Percentiles rank a stretch among this genome's conserved stretches.
phyloP scores from a whole-genome alignment of 169 alveolate species.

The Plasmodium vinckei region DNA sequence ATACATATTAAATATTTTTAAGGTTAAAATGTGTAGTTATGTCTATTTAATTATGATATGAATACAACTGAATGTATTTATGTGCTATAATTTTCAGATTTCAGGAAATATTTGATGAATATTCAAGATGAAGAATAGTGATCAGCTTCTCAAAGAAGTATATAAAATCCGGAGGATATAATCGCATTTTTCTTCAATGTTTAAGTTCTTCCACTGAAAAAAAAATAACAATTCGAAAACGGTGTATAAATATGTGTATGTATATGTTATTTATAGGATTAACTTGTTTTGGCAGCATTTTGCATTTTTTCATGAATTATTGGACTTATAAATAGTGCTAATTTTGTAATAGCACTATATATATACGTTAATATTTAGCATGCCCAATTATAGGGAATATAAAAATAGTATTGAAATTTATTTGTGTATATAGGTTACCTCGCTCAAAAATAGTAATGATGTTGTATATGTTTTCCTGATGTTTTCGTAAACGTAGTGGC shows the following conservation, averaged over 20 bases:
- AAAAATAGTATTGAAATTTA: no score
- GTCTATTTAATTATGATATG: no score
- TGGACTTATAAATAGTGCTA: no score
- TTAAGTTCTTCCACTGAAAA: constrained; percentile 67
- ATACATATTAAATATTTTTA: no score
- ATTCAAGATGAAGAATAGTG: not conserved
- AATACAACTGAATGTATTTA: not conserved
- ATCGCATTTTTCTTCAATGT: constrained; percentile 66
- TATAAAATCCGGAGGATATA: constrained; percentile 50
- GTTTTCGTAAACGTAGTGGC: constrained; percentile 68
- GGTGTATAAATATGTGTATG: not conserved
- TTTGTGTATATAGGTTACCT: constrained; percentile 23
- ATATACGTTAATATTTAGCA: no score
- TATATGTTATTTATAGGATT: not conserved
- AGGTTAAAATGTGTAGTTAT: no score
- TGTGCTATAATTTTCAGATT: constrained; percentile 29
- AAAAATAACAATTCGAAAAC: not conserved
- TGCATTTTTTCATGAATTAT: no score
- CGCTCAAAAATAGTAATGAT: constrained; percentile 71
- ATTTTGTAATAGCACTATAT: no score
- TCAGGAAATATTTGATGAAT: constrained; percentile 66
- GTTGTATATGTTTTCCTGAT: constrained; percentile 71
- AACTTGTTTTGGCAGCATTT: not conserved
- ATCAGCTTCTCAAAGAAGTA: constrained; percentile 35
- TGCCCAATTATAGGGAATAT: no score